Percentiles rank a stretch among this genome's conserved stretches.
Evolutionary conservation across 169 alveolate genomes (phyloP).

Genomic region (Cryptosporidium parvum): DNA sequence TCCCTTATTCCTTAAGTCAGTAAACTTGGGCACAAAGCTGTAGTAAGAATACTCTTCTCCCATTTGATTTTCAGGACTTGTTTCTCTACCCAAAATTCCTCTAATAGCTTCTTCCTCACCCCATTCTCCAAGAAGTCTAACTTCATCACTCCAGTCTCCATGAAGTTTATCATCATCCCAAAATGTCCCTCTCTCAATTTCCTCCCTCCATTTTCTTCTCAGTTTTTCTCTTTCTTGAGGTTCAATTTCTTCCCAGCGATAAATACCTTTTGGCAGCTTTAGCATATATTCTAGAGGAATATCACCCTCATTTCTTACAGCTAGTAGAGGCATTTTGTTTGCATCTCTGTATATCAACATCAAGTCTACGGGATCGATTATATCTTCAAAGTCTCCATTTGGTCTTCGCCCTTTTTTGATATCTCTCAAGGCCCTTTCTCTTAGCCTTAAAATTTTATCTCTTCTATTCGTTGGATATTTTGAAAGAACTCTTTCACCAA

Average conservation of each 20-base stretch:
- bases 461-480: constrained; percentile 32
- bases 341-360: constrained; percentile 41
- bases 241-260: constrained; percentile 63
- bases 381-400: neutral
- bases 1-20: constrained; percentile 47
- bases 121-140: constrained; percentile 72
- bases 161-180: constrained; percentile 72
- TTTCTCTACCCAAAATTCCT: constrained; percentile 53
- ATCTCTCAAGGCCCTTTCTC: constrained; percentile 11
- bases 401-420: constrained; percentile 42
- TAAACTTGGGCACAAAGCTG: constrained; percentile 24
- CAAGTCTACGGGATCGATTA: constrained; percentile 40
- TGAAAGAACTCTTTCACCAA: constrained; percentile 58
- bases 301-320: constrained; percentile 30
- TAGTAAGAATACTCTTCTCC: constrained; percentile 36
- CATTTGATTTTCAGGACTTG: constrained; percentile 9
- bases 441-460: constrained; percentile 20
- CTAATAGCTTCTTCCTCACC: constrained; percentile 58
- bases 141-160: constrained; percentile 66
- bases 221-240: constrained; percentile 52
- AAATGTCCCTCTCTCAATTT: constrained; percentile 47
- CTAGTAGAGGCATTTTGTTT: constrained; percentile 38
- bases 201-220: constrained; percentile 67
- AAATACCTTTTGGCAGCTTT: constrained; percentile 43
- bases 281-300: constrained; percentile 41